phyloP scores from a whole-genome alignment of 139 green algal genomes.

The Chlorella sp. region DNA sequence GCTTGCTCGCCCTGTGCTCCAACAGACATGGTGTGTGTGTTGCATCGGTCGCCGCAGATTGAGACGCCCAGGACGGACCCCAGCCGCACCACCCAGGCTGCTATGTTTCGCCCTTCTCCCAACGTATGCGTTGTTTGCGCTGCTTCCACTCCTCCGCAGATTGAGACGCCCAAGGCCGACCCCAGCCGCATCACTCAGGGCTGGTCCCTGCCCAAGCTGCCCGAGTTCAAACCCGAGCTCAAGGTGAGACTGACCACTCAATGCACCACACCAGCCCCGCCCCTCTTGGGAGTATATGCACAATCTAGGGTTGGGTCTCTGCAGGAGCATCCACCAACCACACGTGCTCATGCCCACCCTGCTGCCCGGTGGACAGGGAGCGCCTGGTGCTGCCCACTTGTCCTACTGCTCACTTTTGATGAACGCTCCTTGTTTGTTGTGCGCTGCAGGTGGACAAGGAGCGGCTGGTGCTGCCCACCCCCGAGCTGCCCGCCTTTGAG shows the following conservation, averaged over 20 bases:
- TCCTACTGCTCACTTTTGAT: too few species aligned
- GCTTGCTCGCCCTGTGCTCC: too few species aligned
- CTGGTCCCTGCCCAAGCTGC: background rate
- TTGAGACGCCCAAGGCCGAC: background rate
- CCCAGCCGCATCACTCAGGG: background rate
- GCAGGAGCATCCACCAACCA: too few species aligned
- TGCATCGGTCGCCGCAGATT: background rate
- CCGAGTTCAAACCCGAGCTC: background rate
- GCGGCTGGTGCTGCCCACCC: background rate
- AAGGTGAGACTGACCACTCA: too few species aligned
- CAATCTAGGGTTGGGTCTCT: too few species aligned
- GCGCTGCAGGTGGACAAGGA: constrained; percentile 23
- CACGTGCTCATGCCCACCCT: background rate
- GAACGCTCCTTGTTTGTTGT: too few species aligned
- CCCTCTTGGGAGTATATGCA: too few species aligned
- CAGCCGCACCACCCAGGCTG: background rate
- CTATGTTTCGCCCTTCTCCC: too few species aligned
- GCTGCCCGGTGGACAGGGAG: background rate
- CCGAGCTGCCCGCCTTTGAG: constrained; percentile 10
- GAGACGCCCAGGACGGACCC: background rate
- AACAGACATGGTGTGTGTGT: too few species aligned
- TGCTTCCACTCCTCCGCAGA: too few species aligned
- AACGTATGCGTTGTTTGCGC: too few species aligned
- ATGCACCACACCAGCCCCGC: too few species aligned
- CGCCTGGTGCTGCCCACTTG: background rate